These are phyloP conservation scores for Tritrichomonas foetus DNA, from an alignment of 208 protist genomes.

Conservation along the genomic window DNA sequence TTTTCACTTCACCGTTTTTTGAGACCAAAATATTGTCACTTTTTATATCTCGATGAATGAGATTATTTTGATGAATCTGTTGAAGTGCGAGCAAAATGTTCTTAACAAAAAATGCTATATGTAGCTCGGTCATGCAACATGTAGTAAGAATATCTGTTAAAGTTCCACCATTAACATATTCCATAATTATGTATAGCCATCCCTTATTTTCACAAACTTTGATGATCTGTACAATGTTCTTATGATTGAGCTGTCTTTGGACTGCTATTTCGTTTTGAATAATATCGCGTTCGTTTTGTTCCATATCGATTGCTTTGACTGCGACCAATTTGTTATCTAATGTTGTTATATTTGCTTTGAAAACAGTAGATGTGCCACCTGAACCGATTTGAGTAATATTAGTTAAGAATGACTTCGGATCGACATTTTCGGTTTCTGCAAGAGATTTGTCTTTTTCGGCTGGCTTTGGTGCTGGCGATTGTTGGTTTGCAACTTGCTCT, in stretches of 20 bases:
- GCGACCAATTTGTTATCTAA: background rate
- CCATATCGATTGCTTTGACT: background rate
- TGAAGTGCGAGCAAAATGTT: background rate
- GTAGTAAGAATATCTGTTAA: background rate
- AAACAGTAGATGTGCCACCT: background rate
- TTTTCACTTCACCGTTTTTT: background rate
- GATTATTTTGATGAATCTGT: background rate
- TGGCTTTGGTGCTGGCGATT: background rate
- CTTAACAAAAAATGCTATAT: background rate
- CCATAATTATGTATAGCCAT: background rate
- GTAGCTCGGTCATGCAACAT: background rate
- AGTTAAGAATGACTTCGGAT: background rate
- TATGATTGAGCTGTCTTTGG: background rate
- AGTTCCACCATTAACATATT: background rate
- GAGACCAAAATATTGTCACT: background rate
- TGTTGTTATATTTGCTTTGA: background rate
- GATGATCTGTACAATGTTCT: background rate
- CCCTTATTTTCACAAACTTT: background rate
- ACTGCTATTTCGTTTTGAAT: background rate
- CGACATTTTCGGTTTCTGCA: background rate
- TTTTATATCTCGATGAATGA: background rate
- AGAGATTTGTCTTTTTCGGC: too few species aligned
- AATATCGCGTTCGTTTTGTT: background rate
- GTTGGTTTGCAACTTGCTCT: background rate
- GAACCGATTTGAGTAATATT: background rate